Evolutionary conservation across 1,284 basidiomycete genomes (phyloP).

Genomic region (Prillingera fragicola): DNA sequence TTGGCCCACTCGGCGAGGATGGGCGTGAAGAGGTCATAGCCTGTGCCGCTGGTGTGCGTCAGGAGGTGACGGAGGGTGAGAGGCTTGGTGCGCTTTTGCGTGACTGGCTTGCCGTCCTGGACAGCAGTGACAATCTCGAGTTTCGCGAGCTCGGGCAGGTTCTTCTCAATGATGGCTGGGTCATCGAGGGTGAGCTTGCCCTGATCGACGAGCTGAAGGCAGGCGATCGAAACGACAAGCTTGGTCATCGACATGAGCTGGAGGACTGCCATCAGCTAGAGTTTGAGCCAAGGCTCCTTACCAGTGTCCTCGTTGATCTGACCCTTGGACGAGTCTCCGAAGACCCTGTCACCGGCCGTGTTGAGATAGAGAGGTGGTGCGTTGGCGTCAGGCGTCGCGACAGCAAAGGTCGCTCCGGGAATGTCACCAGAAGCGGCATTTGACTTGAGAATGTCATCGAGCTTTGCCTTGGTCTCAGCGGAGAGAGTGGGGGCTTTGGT

Average conservation of each 20-base stretch:
- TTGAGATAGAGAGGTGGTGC: conserved; percentile 23
- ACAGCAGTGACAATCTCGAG: conserved; percentile 27
- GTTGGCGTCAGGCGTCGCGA: conserved; percentile 18
- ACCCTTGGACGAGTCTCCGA: conserved; percentile 24
- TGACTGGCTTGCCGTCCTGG: conserved; percentile 23
- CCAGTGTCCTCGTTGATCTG: conserved; percentile 30
- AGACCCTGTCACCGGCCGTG: conserved; percentile 25
- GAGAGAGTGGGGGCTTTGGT: no score
- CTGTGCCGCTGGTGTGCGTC: conserved; percentile 22
- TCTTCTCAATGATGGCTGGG: conserved; percentile 20
- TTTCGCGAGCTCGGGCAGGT: conserved; percentile 32
- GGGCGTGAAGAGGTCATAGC: conserved; percentile 10
- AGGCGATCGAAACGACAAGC: conserved; percentile 19
- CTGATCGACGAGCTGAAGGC: conserved; percentile 13
- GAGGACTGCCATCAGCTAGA: conserved; percentile 17
- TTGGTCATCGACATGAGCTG: conserved; percentile 40
- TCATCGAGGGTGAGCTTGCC: conserved; percentile 24
- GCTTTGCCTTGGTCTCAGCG: conserved; percentile 16
- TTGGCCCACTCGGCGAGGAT: conserved; percentile 9
- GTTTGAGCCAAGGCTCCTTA: conserved; percentile 18
- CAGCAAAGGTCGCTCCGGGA: conserved; percentile 30
- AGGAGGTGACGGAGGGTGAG: conserved; percentile 37
- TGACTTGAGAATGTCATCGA: conserved; percentile 23
- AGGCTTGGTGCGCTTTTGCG: conserved; percentile 22
- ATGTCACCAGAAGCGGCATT: conserved; percentile 17